phyloP scores from a whole-genome alignment of 1,139 yeast genomes.

The Scheffersomyces insectosa region DNA sequence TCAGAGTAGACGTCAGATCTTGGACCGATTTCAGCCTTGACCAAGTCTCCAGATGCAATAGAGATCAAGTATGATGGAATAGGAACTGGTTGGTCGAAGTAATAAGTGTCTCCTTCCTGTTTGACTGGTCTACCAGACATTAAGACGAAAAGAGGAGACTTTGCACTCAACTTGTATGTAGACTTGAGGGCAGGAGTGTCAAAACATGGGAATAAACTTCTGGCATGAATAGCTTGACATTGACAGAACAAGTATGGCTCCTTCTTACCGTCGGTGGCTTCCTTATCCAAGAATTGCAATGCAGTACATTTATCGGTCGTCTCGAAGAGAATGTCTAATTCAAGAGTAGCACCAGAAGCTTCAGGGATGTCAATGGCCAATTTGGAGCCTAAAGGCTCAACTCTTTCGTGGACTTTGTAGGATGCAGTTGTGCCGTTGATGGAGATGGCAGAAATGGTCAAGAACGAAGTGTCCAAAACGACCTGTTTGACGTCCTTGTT shows the following conservation, averaged over 20 bases:
- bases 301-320: constrained; percentile 83
- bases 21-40: constrained; percentile 74
- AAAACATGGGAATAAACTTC: constrained; percentile 86
- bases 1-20: constrained; percentile 82
- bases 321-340: constrained; percentile 51
- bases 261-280: constrained; percentile 73
- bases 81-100: constrained; percentile 74
- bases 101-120: constrained; percentile 37
- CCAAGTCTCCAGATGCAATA: constrained; percentile 81
- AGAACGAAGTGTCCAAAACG: constrained; percentile 68
- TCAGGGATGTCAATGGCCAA: constrained; percentile 37
- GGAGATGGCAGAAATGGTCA: constrained; percentile 47
- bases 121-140: constrained; percentile 62
- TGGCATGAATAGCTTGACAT: constrained; percentile 88
- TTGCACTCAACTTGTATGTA: constrained; percentile 57
- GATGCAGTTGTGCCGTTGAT: constrained; percentile 40
- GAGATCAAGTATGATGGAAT: constrained; percentile 86
- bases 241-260: constrained; percentile 85
- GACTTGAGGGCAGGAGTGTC: constrained; percentile 88
- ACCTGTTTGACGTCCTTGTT: constrained; percentile 31
- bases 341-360: constrained; percentile 15
- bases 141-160: constrained; percentile 65
- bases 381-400: constrained; percentile 70
- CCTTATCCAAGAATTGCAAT: constrained; percentile 77
- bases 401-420: constrained; percentile 47